phyloP scores from a whole-genome alignment of 1,139 yeast genomes.

The Casaregolazyma lundiana region DNA sequence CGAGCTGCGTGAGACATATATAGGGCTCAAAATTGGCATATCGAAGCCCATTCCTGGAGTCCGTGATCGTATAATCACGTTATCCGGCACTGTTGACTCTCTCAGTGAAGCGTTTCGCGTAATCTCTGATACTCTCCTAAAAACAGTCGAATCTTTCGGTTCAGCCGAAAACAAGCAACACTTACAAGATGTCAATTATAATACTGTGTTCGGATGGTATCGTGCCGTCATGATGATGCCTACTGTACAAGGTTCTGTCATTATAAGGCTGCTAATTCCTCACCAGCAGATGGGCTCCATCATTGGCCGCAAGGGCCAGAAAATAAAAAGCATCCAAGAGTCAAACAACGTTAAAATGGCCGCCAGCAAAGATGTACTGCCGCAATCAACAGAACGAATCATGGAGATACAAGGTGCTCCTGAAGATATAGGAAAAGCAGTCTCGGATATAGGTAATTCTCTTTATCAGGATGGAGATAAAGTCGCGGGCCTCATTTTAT shows the following conservation, averaged over 20 bases:
- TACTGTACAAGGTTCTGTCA: constrained; percentile 47
- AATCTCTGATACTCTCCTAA: constrained; percentile 61
- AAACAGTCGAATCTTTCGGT: constrained; percentile 35
- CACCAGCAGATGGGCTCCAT: constrained; percentile 88
- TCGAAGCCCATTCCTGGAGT: constrained; percentile 79
- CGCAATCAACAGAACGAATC: constrained; percentile 79
- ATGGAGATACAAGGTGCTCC: constrained; percentile 86
- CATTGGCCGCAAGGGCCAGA: constrained; percentile 78
- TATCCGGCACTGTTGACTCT: constrained; percentile 72
- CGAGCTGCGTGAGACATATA: constrained; percentile 66
- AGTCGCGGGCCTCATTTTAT: constrained; percentile 61
- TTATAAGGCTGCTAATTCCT: constrained; percentile 70
- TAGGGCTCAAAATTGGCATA: constrained; percentile 84
- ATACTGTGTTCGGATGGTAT: constrained; percentile 7
- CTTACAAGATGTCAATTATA: constrained; percentile 38
- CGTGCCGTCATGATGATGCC: constrained; percentile 34
- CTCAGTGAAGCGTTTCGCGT: constrained; percentile 69
- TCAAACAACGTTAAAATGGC: constrained; percentile 71
- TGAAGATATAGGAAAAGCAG: constrained; percentile 53
- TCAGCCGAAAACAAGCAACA: constrained; percentile 48
- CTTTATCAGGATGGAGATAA: constrained; percentile 62
- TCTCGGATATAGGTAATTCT: constrained; percentile 64
- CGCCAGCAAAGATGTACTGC: constrained; percentile 80
- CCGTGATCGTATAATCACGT: constrained; percentile 78
- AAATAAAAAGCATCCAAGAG: constrained; percentile 78